Percentiles rank a stretch among this genome's conserved stretches.
Conservation (phyloP, 768 basidiomycete species). For the Austroboletus festivus region DNA sequence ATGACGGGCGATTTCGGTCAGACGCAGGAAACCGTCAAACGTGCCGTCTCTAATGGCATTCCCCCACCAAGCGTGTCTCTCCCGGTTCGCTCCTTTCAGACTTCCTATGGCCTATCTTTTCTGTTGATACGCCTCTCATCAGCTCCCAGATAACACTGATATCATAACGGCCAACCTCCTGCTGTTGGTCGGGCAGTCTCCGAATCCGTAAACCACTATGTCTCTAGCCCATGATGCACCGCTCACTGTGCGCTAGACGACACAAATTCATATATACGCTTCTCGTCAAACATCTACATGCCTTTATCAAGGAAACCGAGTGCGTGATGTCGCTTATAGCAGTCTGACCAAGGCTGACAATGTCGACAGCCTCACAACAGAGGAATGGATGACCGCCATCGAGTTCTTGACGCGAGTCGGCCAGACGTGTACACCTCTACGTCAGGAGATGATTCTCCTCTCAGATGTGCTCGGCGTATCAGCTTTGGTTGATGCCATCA, state of each 20-base stretch:
- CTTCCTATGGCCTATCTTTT: neutral
- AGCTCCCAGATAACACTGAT: conserved; percentile 50
- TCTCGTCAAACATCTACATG: conserved; percentile 68
- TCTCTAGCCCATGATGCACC: neutral
- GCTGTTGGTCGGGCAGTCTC: conserved; percentile 36
- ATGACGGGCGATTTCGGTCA: conserved; percentile 15
- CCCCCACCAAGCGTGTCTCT: conserved; percentile 37
- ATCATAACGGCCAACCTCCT: conserved; percentile 48
- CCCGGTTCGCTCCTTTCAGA: conserved; percentile 32
- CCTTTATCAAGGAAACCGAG: conserved; percentile 71
- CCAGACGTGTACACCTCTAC: conserved; percentile 66
- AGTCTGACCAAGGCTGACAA: neutral
- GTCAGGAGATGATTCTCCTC: conserved; percentile 82
- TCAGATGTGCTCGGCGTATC: conserved; percentile 81
- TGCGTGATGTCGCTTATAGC: conserved; percentile 18
- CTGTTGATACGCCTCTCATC: neutral
- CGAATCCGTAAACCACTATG: conserved; percentile 37
- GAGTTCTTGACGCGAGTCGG: conserved; percentile 75
- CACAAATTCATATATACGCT: conserved; percentile 45
- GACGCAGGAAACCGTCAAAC: conserved; percentile 7
- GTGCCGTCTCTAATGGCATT: conserved; percentile 41
- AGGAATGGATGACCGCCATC: conserved; percentile 84
- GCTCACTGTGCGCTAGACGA: conserved; percentile 29
- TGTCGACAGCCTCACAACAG: conserved; percentile 56
- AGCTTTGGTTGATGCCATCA: conserved; percentile 69